phyloP scores from a whole-genome alignment of 2,329 filamentous ascomycete genomes.

The Cladobotryum mycophilum region DNA sequence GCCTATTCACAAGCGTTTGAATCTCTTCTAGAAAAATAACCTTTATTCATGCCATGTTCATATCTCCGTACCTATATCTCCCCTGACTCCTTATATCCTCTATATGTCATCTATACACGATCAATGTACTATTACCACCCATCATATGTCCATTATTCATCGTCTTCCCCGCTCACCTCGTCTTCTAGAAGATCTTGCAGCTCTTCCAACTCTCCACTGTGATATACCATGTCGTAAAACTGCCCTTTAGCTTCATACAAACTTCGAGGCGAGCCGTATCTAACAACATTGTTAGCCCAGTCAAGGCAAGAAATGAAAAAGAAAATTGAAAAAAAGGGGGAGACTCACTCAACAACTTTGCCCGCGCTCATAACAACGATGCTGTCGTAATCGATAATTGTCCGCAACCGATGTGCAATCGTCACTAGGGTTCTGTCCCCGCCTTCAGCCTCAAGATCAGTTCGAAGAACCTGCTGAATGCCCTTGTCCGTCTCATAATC shows the following conservation, averaged over 20 bases:
- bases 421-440: slow-evolving; percentile 48
- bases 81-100: no score
- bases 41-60: no score
- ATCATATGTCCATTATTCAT: not conserved
- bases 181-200: slow-evolving; percentile 30
- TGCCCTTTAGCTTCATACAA: slow-evolving; percentile 39
- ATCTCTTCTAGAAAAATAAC: no score
- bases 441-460: slow-evolving; percentile 39
- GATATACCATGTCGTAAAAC: slow-evolving; percentile 50
- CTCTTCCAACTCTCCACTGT: slow-evolving; percentile 47
- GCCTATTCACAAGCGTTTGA: no score
- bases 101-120: not conserved
- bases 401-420: slow-evolving; percentile 51
- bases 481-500: slow-evolving; percentile 52
- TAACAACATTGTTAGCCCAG: slow-evolving; percentile 15
- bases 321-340: not conserved
- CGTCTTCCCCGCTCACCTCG: not conserved
- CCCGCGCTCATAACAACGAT: slow-evolving; percentile 53
- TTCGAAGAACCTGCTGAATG: slow-evolving; percentile 47
- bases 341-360: slow-evolving; percentile 44
- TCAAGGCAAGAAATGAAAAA: not conserved
- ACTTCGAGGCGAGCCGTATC: slow-evolving; percentile 40
- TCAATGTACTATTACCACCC: not conserved
- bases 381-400: slow-evolving; percentile 54
- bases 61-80: no score